Conservation (phyloP, 169 alveolate species). For the Perkinsus marinus region DNA sequence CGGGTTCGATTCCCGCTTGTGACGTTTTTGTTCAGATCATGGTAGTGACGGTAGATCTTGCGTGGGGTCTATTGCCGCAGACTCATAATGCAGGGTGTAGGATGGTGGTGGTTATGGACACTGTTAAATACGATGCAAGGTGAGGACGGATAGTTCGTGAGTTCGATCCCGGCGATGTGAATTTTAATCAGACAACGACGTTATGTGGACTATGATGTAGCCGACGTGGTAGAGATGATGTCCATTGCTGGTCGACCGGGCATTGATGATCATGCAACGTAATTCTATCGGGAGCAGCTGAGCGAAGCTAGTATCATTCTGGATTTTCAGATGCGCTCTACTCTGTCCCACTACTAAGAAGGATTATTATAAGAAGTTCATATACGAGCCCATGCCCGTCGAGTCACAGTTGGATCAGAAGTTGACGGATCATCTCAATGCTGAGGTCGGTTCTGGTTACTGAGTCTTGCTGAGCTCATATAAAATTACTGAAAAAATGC, state of each 20-base stretch:
- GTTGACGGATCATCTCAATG: conserved; percentile 84
- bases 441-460: conserved; percentile 61
- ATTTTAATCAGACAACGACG: conserved; percentile 41
- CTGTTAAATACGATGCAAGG: neutral
- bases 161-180: conserved; percentile 47
- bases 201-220: conserved; percentile 83
- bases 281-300: neutral
- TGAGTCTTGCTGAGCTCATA: neutral
- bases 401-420: conserved; percentile 88
- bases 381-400: conserved; percentile 91
- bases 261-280: conserved; percentile 32
- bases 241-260: conserved; percentile 58
- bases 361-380: conserved; percentile 86
- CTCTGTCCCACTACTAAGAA: conserved; percentile 78
- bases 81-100: neutral
- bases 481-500: too few relatives aligned
- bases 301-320: neutral
- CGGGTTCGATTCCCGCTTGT: neutral
- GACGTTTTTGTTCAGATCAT: neutral
- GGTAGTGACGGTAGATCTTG: neutral
- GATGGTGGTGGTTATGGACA: neutral
- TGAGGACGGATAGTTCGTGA: neutral
- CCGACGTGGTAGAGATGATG: conserved; percentile 84
- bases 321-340: conserved; percentile 32
- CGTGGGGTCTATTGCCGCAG: neutral